phyloP scores from a whole-genome alignment of 306 rosid species.

The cucumber (Cucumis sativus) region DNA sequence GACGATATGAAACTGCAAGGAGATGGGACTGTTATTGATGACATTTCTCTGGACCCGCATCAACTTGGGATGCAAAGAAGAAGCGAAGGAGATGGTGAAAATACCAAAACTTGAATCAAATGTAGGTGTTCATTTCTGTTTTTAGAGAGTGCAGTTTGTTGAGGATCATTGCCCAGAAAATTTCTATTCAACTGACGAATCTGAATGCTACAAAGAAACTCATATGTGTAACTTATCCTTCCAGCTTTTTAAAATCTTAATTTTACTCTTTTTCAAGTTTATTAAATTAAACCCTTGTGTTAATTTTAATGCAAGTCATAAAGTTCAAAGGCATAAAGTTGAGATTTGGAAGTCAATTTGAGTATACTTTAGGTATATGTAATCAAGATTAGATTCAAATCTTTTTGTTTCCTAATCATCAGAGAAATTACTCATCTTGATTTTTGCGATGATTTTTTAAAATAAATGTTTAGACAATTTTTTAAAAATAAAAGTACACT shows the following conservation, averaged over 20 bases:
- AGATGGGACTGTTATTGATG: not conserved
- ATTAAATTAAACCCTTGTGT: not conserved
- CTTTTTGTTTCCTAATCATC: no score
- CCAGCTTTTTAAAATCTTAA: not conserved
- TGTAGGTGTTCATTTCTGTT: not conserved
- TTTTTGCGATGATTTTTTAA: no score
- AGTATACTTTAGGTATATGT: no score
- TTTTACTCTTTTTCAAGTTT: not conserved
- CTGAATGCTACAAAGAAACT: not conserved
- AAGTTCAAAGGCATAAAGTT: no score
- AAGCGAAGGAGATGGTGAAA: not conserved
- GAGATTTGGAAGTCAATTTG: no score
- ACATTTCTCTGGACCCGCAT: not conserved
- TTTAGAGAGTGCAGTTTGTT: not conserved
- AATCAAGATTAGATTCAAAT: no score
- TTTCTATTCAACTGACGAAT: not conserved
- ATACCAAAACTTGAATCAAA: not conserved
- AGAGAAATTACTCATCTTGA: no score
- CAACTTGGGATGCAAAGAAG: not conserved
- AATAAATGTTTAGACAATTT: no score
- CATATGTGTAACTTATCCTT: not conserved
- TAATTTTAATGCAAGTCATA: no score
- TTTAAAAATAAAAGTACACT: no score
- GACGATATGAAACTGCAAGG: not conserved
- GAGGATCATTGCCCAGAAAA: not conserved